Base-by-base conservation (phyloP, 306 rosid genomes). In the Castanea sativa region DNA sequence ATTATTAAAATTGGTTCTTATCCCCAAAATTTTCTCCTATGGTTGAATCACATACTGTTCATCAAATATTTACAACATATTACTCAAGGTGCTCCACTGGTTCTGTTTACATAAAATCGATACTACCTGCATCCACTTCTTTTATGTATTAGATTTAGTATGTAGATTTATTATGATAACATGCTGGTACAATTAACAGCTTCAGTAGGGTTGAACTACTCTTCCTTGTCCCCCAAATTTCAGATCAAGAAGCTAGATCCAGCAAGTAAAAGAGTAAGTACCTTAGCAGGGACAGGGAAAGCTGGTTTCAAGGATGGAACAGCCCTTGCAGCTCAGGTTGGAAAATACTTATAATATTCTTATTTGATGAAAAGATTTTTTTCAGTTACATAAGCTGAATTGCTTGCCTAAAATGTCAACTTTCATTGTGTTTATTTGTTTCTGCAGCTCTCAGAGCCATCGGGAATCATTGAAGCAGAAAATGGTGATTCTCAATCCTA, bases 181-280 rank as follows among this genome's bases (percentile, higher is more conserved):
- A 59, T 59, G 33, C 5, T 59, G 23, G 13, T 59, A 23, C 25
- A 23, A 59, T 23, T 59, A 23, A 27, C 53, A 3, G 78, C 70
- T 76, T 76, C 77, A 19, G 25, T 74, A 3, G 53, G 53, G 16
- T 12, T 49, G 53, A 56, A 71, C 80, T 76, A 71, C 79, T 41
- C 73, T 59, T 78, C 52, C 73, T 38, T 8, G 18, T 71, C 59
- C 76, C n/a, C 49, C n/a, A 73, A 80, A 81, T 73, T 82, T 82
- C 94, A 94, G 97, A 89, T 94, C 81, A 94, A 92, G 89, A 91
- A 81, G 88, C 88, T 92, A 74, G 97, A 92, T 83, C 94, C 97
- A 32, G 78, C 86, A 74, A 85, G 90, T 85, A 90, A 86, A 88
- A 86, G 85, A 80, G 99, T 94, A 78, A 87, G 78, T 83, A 94